A percentile compares a stretch with the other conserved stretches of the same genome.
Conservation (phyloP, 805 yeast species). For the Saturnispora gosingensis region DNA sequence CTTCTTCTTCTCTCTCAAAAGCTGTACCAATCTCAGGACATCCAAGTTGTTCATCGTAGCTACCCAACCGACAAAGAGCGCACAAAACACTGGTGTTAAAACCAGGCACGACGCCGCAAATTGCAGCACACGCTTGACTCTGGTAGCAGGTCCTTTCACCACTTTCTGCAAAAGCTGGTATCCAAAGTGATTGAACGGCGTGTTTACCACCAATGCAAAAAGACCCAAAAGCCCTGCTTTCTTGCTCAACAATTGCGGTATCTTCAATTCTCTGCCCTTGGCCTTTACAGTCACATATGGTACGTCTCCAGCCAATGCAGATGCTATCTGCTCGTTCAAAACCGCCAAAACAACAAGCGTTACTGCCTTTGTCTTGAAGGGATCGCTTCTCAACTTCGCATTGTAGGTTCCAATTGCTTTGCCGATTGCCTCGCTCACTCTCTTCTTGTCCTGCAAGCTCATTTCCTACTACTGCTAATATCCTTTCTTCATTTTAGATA, state of each 20-base stretch:
- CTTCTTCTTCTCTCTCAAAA: background rate
- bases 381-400: constrained; percentile 34
- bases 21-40: background rate
- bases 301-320: constrained; percentile 39
- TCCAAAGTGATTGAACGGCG: constrained; percentile 51
- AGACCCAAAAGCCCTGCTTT: constrained; percentile 46
- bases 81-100: constrained; percentile 45
- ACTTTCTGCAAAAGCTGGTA: constrained; percentile 38
- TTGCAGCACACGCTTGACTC: constrained; percentile 37
- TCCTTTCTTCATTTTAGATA: background rate
- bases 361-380: constrained; percentile 48
- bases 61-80: constrained; percentile 42
- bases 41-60: constrained; percentile 35
- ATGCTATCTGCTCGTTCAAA: constrained; percentile 50
- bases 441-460: background rate
- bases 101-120: constrained; percentile 43
- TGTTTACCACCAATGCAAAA: constrained; percentile 44
- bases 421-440: background rate
- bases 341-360: constrained; percentile 49
- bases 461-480: background rate
- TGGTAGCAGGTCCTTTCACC: constrained; percentile 35
- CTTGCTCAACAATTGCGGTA: constrained; percentile 34
- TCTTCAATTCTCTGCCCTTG: constrained; percentile 14
- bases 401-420: constrained; percentile 24
- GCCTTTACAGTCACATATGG: background rate